These are phyloP conservation scores for Coemansia sp. DNA, from an alignment of 192 early-diverging fungal genomes.

Conservation along the genomic window DNA sequence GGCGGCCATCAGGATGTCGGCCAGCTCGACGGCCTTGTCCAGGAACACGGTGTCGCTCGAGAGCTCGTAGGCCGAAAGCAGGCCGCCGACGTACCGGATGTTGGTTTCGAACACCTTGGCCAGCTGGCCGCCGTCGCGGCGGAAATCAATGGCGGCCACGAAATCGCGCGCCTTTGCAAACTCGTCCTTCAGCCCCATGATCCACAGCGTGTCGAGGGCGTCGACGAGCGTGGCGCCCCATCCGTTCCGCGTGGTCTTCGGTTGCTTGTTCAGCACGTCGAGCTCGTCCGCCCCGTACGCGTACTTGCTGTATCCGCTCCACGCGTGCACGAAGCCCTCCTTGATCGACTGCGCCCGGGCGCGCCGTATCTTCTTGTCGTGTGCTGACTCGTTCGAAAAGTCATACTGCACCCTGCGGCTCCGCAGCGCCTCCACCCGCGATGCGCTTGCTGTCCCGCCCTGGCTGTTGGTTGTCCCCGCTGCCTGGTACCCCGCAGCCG, in stretches of 20 bases:
- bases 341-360: constrained; percentile 57
- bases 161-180: constrained; percentile 69
- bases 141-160: constrained; percentile 65
- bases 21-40: constrained; percentile 74
- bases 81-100: constrained; percentile 84
- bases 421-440: constrained; percentile 18
- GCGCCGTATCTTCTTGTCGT: constrained; percentile 22
- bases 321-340: constrained; percentile 64
- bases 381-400: constrained; percentile 29
- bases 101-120: constrained; percentile 85
- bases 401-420: constrained; percentile 34
- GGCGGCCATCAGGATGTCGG: constrained; percentile 69
- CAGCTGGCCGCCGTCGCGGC: constrained; percentile 63
- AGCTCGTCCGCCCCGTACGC: constrained; percentile 82
- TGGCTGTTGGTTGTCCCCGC: constrained; percentile 21
- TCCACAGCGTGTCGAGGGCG: constrained; percentile 78
- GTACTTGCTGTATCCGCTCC: constrained; percentile 74
- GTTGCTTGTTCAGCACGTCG: constrained; percentile 30
- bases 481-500: neutral
- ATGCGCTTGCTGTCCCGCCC: constrained; percentile 19
- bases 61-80: constrained; percentile 80
- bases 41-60: constrained; percentile 65
- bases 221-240: constrained; percentile 88
- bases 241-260: constrained; percentile 57
- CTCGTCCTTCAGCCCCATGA: constrained; percentile 80